Evolutionary conservation across 495 filamentous ascomycete genomes (phyloP), one percentile per base, ranked within the genome.

Genomic region (Podospora pseudopauciseta): DNA sequence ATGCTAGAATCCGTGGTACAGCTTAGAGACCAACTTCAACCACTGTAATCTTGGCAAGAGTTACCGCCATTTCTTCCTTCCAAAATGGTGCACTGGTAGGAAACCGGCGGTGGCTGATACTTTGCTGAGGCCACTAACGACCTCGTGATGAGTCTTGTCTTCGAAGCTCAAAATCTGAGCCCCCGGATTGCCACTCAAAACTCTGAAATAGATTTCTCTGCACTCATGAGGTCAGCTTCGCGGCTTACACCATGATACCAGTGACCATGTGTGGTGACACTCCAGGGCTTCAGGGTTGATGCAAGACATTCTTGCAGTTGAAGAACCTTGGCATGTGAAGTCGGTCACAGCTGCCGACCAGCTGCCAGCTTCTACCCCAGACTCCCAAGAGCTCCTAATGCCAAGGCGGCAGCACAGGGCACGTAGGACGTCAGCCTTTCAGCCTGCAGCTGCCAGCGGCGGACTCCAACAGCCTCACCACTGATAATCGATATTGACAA

Each of bases 351-450:
- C 56, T 69, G 68, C 19, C 26, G 7, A 5, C 60, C 68, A 69
- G 18, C 60, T 54, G 64, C 19, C 60, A 19, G 30, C 26, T 20
- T 27, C 26, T 4, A 61, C 59, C 59, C 30, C 16, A 6, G 9
- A 19, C 58, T 54, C 4, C 59, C 4, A 49, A n/a, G 59, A 61
- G 59, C 59, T 20, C 28, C 16, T 65, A 56, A 65, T 66, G 71
- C 32, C 70, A 59, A 23, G 18, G 28, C 65, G 39, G 15, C 56
- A 49, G 19, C 19, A 54, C 5, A 18, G n/a, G 28, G 20, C 64
- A 39, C 26, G 44, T 26, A 67, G 64, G 70, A 75, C 79, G 79
- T 80, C 79, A 80, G 79, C 79, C 79, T 78, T 75, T 79, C 79
- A 80, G 79, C 79, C 79, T 80, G 74, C 73, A 60, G 58, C 62